A percentile compares a stretch with the other conserved stretches of the same genome.
phyloP scores from a whole-genome alignment of 2,329 filamentous ascomycete genomes.

The Monosporascus sp. region DNA sequence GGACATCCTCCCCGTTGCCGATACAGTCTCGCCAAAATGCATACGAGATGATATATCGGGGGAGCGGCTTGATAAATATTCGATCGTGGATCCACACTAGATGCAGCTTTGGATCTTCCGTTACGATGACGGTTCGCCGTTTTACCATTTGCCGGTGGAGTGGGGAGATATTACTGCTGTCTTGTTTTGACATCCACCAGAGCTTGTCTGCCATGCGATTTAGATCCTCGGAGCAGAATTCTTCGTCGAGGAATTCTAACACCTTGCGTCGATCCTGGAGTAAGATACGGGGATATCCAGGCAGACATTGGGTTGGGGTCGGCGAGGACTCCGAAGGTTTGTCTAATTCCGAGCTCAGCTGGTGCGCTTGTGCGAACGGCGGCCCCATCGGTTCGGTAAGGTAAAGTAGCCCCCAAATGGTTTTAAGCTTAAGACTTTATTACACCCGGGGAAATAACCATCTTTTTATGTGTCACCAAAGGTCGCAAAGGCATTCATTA shows the following conservation, averaged over 20 bases:
- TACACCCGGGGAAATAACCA: too few species aligned
- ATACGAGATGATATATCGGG: slow-evolving; percentile 20
- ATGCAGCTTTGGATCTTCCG: slow-evolving; percentile 29
- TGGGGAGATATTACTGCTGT: slow-evolving; percentile 13
- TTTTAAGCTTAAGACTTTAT: too few species aligned
- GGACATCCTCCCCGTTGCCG: not conserved
- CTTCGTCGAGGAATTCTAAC: slow-evolving; percentile 3
- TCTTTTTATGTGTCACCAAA: too few species aligned
- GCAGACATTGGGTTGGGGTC: not conserved
- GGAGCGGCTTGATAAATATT: slow-evolving; percentile 30
- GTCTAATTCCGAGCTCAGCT: too few species aligned
- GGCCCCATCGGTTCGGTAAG: too few species aligned
- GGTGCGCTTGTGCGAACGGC: too few species aligned
- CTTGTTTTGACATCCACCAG: slow-evolving; percentile 9
- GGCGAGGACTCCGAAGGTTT: too few species aligned
- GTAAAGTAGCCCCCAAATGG: too few species aligned
- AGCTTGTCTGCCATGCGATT: slow-evolving; percentile 5
- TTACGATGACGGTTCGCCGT: slow-evolving; percentile 24
- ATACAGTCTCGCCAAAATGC: slow-evolving; percentile 20
- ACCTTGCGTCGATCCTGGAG: slow-evolving; percentile 1
- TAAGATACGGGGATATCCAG: slow-evolving; percentile 5
- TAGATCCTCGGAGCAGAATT: slow-evolving; percentile 7
- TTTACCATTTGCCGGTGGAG: slow-evolving; percentile 25
- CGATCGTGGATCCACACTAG: slow-evolving; percentile 24
- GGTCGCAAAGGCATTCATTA: too few species aligned